phyloP scores from a whole-genome alignment of 208 protist species.

The Wallacemonas sp. region DNA sequence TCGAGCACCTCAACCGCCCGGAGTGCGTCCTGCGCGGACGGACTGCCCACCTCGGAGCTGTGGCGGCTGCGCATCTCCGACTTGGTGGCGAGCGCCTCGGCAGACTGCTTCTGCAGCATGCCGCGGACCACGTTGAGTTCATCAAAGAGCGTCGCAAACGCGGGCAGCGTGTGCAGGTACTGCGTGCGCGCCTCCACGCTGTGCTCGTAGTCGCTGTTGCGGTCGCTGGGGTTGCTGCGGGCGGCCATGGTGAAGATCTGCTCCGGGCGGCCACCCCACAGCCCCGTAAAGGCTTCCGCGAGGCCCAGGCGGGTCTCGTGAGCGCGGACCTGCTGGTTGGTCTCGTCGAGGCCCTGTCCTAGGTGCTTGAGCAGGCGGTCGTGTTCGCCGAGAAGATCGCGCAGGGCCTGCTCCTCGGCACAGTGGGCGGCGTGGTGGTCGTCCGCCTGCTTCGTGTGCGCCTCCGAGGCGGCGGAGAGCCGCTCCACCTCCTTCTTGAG shows the following conservation, averaged over 20 bases:
- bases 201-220: conserved; percentile 32
- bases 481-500: conserved; percentile 21
- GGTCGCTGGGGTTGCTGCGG: conserved; percentile 21
- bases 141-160: conserved; percentile 60
- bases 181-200: conserved; percentile 48
- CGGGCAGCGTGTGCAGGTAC: conserved; percentile 69
- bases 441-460: background rate
- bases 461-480: background rate
- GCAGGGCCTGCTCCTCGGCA: conserved; percentile 21
- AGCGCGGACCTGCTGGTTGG: conserved; percentile 15
- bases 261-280: conserved; percentile 53
- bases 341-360: conserved; percentile 11
- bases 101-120: conserved; percentile 62
- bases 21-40: conserved; percentile 19
- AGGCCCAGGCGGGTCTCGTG: conserved; percentile 20
- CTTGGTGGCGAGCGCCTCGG: conserved; percentile 52
- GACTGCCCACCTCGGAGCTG: conserved; percentile 14
- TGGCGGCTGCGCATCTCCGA: conserved; percentile 25
- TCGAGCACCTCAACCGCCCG: conserved; percentile 32
- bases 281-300: conserved; percentile 47
- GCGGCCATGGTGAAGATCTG: conserved; percentile 47
- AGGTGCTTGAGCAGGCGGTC: conserved; percentile 11
- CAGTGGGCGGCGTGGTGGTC: conserved; percentile 13
- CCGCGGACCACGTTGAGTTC: conserved; percentile 67
- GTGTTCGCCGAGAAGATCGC: conserved; percentile 22